These are phyloP conservation scores for Calocybe gangraenosa DNA, from an alignment of 768 basidiomycete genomes.

Conservation along the genomic window DNA sequence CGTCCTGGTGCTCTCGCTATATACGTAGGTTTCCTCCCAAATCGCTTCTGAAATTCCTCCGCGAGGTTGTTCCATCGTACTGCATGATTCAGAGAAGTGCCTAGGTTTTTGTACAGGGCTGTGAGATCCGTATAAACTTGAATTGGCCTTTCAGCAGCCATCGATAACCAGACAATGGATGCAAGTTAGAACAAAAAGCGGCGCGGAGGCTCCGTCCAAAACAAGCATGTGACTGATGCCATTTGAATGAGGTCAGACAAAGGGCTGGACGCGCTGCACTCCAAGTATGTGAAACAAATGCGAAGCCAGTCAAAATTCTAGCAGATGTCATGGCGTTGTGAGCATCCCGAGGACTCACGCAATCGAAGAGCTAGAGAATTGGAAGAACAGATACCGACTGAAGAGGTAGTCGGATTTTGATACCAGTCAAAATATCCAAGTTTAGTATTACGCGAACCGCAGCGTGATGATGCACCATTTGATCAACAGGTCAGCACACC, in stretches of 20 bases:
- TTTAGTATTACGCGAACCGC: too few relatives aligned
- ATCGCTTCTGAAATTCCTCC: conserved; percentile 57
- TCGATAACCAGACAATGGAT: conserved; percentile 16
- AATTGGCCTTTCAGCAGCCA: conserved; percentile 55
- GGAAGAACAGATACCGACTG: too few relatives aligned
- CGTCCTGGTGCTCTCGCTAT: conserved; percentile 78
- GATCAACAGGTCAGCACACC: too few relatives aligned
- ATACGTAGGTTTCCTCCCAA: conserved; percentile 62
- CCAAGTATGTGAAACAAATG: too few relatives aligned
- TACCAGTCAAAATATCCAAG: too few relatives aligned
- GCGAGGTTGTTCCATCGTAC: conserved; percentile 60
- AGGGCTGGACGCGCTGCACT: too few relatives aligned
- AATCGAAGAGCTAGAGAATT: too few relatives aligned
- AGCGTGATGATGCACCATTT: too few relatives aligned
- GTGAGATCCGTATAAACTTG: conserved; percentile 57
- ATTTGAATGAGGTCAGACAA: not conserved
- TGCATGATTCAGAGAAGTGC: conserved; percentile 52
- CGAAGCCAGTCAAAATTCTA: too few relatives aligned
- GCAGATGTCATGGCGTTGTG: too few relatives aligned
- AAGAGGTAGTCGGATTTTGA: too few relatives aligned
- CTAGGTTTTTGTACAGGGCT: conserved; percentile 50
- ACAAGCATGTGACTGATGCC: conserved; percentile 1
- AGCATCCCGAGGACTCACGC: too few relatives aligned
- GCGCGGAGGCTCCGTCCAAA: not conserved
- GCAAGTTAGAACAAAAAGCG: not conserved